Percentiles rank a stretch among this genome's conserved stretches.
These are phyloP conservation scores for Colletotrichum lentis DNA, from an alignment of 2,329 filamentous ascomycete species.

Conservation along the genomic window DNA sequence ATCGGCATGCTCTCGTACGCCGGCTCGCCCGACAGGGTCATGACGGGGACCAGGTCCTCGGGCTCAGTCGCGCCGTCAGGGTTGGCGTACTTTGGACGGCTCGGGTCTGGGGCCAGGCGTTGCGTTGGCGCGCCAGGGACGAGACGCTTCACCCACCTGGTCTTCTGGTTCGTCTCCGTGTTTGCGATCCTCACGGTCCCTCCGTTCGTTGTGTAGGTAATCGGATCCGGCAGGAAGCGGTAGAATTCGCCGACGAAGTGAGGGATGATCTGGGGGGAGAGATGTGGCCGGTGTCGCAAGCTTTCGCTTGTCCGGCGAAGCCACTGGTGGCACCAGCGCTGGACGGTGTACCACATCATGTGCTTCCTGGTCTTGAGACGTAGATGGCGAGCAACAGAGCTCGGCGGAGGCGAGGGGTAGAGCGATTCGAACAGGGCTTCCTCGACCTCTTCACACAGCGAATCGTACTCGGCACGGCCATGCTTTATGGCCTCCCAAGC, in stretches of 20 bases:
- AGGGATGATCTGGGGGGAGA: conserved; percentile 16
- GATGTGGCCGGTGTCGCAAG: background rate
- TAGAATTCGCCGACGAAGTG: conserved; percentile 35
- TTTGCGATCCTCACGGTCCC: conserved; percentile 33
- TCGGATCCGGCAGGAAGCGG: conserved; percentile 29
- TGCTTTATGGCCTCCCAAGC: conserved; percentile 27
- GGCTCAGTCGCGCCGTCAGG: background rate
- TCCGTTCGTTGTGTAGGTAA: conserved; percentile 28
- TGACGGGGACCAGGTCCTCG: background rate
- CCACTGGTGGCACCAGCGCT: conserved; percentile 34
- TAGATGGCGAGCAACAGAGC: conserved; percentile 14
- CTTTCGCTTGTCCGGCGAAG: conserved; percentile 15
- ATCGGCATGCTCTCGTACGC: conserved; percentile 24
- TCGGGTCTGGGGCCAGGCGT: conserved; percentile 6
- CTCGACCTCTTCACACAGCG: conserved; percentile 20
- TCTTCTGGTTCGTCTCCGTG: background rate
- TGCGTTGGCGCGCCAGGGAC: conserved; percentile 1
- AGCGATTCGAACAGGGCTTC: conserved; percentile 29
- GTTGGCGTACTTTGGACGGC: background rate
- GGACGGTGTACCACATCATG: conserved; percentile 29
- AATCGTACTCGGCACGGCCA: conserved; percentile 16
- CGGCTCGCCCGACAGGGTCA: conserved; percentile 19
- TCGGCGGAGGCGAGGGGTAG: conserved; percentile 28
- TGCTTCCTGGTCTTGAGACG: conserved; percentile 34
- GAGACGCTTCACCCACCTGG: conserved; percentile 8